Base-by-base conservation (phyloP, 805 yeast species). In the Zygotorulaspora sp. region DNA sequence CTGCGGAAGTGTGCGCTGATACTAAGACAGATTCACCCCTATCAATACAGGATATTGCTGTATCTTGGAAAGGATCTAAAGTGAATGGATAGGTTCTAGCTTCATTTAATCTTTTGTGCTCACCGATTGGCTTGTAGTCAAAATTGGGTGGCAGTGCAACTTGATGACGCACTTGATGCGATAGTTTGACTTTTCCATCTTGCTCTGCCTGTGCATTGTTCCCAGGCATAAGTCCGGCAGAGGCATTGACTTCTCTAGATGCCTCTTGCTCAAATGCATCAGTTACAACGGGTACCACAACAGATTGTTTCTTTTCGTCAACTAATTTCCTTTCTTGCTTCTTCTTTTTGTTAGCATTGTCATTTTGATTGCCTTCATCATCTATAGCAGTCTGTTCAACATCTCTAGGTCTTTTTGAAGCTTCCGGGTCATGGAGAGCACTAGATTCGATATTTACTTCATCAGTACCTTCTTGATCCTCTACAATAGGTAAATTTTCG, bases 1-100 rank as follows among this genome's bases (percentile, higher is more conserved):
- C 97, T 8, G 97, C 97, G 35, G 96, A 88, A 0, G 97, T 89
- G 55, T 88, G 97, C 7, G 99, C 99, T 22, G 97, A 88, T 4
- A 92, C 98, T 50, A 92, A 71, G 16, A 92, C 99, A 1, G 95
- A 83, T 65, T 90, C 97, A 50, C 80, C 77, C 57, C 97, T 74
- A 61, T 92, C 97, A 47, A 92, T 92, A 66, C 97, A 90, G 8
- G 96, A 88, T 46, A 92, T 82, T 11, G 97, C 84, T 13, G 96
- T 89, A 51, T 92, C 96, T 68, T 92, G 99, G 72, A 92, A 92
- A 20, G 98, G 97, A 73, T 92, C 99, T 49, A 92, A 72, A 0
- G 79, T 77, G 64, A 92, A 92, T 0, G 97, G 97, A 53, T 92
- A 92, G 0, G 83, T 78, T 50, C 97, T 73, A 2, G 97, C 98